Percentiles rank a stretch among this genome's conserved stretches.
These are phyloP conservation scores for Hymenoscyphus infarciens DNA, from an alignment of 2,329 filamentous ascomycete genomes.

Conservation along the genomic window DNA sequence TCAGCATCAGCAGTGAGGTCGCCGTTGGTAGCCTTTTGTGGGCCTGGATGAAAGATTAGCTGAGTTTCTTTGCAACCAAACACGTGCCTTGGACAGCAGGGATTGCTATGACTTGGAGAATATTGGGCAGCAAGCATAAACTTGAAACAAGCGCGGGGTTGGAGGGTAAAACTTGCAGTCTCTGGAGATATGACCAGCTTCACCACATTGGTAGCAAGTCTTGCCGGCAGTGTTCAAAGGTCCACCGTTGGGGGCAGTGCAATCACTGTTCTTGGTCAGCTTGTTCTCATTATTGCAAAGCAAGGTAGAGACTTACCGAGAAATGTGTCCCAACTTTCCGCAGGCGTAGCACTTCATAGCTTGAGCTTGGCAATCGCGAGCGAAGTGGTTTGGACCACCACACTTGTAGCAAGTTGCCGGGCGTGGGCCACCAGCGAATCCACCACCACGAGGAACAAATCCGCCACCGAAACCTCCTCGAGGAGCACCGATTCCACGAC, in stretches of 20 bases:
- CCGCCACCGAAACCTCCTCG: constrained; percentile 68
- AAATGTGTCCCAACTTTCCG: constrained; percentile 57
- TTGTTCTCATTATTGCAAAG: not conserved
- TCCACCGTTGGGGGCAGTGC: constrained; percentile 93
- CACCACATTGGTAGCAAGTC: constrained; percentile 97
- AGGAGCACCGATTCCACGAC: constrained; percentile 62
- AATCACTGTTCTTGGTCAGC: constrained; percentile 52
- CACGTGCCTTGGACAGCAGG: not conserved
- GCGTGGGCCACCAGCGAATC: constrained; percentile 66
- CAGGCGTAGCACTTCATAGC: constrained; percentile 80
- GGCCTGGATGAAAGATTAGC: constrained; percentile 43
- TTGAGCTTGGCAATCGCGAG: constrained; percentile 91
- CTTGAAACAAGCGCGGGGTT: constrained; percentile 11
- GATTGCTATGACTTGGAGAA: constrained; percentile 8
- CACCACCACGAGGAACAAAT: constrained; percentile 62
- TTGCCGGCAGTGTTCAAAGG: constrained; percentile 94
- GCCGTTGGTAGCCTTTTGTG: constrained; percentile 59
- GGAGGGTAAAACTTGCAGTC: constrained; percentile 45
- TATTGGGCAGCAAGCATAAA: not conserved
- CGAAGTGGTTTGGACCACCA: constrained; percentile 92
- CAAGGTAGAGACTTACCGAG: constrained; percentile 37
- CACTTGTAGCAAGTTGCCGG: constrained; percentile 72
- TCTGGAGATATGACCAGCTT: constrained; percentile 92
- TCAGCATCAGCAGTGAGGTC: constrained; percentile 40
- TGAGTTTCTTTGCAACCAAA: not conserved